These are phyloP conservation scores for Magnaporthiopsis incrustans DNA, from an alignment of 2,329 filamentous ascomycete genomes.

Conservation along the genomic window DNA sequence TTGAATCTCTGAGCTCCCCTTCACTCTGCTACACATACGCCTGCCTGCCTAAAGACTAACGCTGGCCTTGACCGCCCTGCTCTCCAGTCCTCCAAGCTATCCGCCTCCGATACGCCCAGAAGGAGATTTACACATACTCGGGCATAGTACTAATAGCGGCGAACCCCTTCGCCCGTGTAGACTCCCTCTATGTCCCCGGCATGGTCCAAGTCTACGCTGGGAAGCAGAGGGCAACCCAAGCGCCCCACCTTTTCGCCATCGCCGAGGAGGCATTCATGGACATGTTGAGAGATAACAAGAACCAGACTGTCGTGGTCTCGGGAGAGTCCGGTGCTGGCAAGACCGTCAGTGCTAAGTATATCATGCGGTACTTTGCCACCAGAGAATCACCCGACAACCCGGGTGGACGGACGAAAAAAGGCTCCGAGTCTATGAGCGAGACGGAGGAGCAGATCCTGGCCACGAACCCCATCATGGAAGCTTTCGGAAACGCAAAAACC, in stretches of 20 bases:
- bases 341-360: slow-evolving; percentile 98
- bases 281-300: slow-evolving; percentile 92
- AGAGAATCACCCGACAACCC: slow-evolving; percentile 88
- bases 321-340: slow-evolving; percentile 98
- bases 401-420: slow-evolving; percentile 65
- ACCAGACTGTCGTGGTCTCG: slow-evolving; percentile 98
- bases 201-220: slow-evolving; percentile 99
- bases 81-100: slow-evolving; percentile 86
- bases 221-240: slow-evolving; percentile 92
- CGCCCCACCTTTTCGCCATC: slow-evolving; percentile 96
- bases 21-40: background rate
- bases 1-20: slow-evolving; percentile 17
- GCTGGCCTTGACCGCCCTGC: slow-evolving; percentile 11
- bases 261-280: slow-evolving; percentile 99
- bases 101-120: slow-evolving; percentile 91
- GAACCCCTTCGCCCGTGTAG: slow-evolving; percentile 94
- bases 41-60: background rate
- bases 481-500: slow-evolving; percentile 99
- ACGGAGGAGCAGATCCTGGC: slow-evolving; percentile 98
- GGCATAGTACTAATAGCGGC: slow-evolving; percentile 98
- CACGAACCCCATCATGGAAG: slow-evolving; percentile 99
- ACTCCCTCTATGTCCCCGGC: slow-evolving; percentile 95
- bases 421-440: slow-evolving; percentile 81
- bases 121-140: slow-evolving; percentile 99
- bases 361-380: slow-evolving; percentile 99